Base-by-base conservation (phyloP, 805 yeast species). In the Saturnispora gosingensis region DNA sequence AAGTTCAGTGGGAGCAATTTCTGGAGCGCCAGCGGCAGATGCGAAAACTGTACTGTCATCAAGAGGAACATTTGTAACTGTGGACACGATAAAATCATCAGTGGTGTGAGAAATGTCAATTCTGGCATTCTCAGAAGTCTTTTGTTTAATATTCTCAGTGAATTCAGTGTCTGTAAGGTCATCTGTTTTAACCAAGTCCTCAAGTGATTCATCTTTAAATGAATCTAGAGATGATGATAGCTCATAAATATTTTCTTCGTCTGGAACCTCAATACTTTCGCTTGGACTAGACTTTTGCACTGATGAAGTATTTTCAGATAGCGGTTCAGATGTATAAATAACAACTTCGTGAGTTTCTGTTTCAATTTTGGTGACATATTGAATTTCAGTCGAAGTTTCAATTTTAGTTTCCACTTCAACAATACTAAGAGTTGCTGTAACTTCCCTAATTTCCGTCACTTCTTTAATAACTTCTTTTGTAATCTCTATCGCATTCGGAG, bases 391-490 rank as follows among this genome's bases (percentile, higher is more conserved):
- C 4, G 56, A 46, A 2, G 49, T 49, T 39, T 32, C 53, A 25
- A 46, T 36, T 28, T 36, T 43, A 2, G 49, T 47, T 35, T 54
- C 51, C 15, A 53, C 46, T 34, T 54, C 51, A 15, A 53, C 48
- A 11, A 43, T 49, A 16, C 53, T 54, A 22, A 55, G 49, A 3
- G 46, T 32, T 34, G 52, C 46, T 30, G 47, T 35, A 5, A 54
- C 52, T 11, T 55, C 53, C 13, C 24, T 39, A 15, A 48, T 42
- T n/a, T 51, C 52, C 3, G 50, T 52, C 5, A 53, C 38, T 32
- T 35, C 27, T 8, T 49, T 44, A 3, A 53, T 54, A 11, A 53
- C n/a, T 43, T 54, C 59, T 32, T 47, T 54, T n/a, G 36, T 36
- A 11, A 51, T 16, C 45, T 56, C 59, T n/a, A 32, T 50, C 5